A percentile compares a stretch with the other conserved stretches of the same genome.
Conservation (phyloP, 2,329 filamentous ascomycete species). For the Emmonsiellopsis sp. region DNA sequence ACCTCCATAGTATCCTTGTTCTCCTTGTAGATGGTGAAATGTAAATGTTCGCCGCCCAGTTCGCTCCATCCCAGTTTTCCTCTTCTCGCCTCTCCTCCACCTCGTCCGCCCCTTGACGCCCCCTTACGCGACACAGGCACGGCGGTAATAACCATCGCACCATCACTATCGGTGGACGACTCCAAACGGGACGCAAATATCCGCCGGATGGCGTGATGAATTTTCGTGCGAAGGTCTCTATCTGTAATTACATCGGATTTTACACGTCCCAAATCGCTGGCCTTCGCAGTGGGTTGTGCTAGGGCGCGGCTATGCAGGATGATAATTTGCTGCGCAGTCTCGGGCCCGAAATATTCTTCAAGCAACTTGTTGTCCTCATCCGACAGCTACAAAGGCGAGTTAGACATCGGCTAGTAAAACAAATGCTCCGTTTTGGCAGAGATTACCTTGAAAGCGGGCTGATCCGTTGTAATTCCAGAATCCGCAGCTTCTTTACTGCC, state of each 20-base stretch:
- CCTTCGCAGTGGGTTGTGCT: conserved; percentile 45
- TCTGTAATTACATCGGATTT: conserved; percentile 48
- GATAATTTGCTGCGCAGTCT: conserved; percentile 43
- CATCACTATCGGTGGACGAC: conserved; percentile 64
- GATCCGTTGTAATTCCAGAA: background rate
- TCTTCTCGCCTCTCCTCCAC: conserved; percentile 23
- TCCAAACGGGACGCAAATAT: conserved; percentile 74
- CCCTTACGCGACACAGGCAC: conserved; percentile 21
- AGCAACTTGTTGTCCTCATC: conserved; percentile 39
- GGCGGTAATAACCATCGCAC: conserved; percentile 47
- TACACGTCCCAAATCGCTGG: conserved; percentile 47
- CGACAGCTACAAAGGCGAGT: conserved; percentile 11
- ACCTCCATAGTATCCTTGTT: conserved; percentile 96
- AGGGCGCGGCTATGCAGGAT: conserved; percentile 48
- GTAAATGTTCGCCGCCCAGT: conserved; percentile 68
- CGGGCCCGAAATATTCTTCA: conserved; percentile 42
- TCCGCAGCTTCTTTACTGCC: conserved; percentile 4
- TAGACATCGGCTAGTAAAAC: background rate
- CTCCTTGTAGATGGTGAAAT: conserved; percentile 92
- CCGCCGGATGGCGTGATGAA: conserved; percentile 61
- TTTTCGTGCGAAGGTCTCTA: conserved; percentile 51
- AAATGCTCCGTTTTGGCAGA: background rate
- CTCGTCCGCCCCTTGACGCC: conserved; percentile 12
- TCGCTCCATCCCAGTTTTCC: conserved; percentile 54
- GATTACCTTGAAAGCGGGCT: background rate